These are phyloP conservation scores for Candida awuae DNA, from an alignment of 805 yeast genomes.

Conservation along the genomic window DNA sequence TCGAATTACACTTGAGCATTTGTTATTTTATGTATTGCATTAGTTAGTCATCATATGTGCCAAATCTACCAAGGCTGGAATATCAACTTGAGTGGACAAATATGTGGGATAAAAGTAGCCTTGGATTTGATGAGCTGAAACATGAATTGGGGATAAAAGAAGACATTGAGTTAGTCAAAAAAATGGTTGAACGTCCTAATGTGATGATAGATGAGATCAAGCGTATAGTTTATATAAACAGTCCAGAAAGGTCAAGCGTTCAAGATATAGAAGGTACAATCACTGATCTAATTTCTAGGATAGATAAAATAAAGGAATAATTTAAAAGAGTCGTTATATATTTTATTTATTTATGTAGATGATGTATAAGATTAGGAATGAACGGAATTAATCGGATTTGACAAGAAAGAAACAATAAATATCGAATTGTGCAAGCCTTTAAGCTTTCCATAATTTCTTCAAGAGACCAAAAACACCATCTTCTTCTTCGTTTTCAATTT, in stretches of 20 bases:
- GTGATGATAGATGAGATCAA: background rate
- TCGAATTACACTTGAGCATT: too few relatives aligned
- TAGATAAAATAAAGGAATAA: too few relatives aligned
- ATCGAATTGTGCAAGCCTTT: background rate
- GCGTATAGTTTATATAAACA: background rate
- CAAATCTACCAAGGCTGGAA: too few relatives aligned
- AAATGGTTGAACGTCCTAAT: background rate
- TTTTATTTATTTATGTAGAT: too few relatives aligned
- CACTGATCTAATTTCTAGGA: too few relatives aligned
- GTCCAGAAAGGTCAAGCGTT: too few relatives aligned
- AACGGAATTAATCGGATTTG: background rate
- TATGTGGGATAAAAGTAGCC: background rate
- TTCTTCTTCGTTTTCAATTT: conserved; percentile 56
- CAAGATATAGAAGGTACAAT: too few relatives aligned
- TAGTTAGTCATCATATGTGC: too few relatives aligned
- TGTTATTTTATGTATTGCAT: too few relatives aligned
- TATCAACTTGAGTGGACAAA: background rate
- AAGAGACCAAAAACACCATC: conserved; percentile 49
- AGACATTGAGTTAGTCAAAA: background rate
- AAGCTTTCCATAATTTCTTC: conserved; percentile 30
- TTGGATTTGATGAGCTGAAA: conserved; percentile 9
- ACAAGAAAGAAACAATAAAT: background rate
- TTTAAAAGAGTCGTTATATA: too few relatives aligned
- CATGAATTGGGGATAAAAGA: background rate
- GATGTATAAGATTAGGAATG: too few relatives aligned